phyloP scores from a whole-genome alignment of 345 rosid species.

The Citrus glauca region DNA sequence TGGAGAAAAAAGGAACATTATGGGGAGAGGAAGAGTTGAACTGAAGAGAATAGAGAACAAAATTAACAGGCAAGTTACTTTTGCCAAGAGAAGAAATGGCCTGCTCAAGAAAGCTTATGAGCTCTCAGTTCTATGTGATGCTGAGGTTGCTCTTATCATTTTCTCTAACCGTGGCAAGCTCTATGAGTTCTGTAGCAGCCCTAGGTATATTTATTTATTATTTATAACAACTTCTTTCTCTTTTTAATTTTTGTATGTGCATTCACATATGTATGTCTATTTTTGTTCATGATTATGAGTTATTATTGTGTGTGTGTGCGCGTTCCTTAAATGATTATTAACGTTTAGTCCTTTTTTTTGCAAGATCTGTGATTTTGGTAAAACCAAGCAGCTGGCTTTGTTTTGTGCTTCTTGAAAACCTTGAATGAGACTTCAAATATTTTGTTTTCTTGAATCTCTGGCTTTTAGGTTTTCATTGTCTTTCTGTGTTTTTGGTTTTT shows the following conservation, averaged over 20 bases:
- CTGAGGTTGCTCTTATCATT: constrained; percentile 60
- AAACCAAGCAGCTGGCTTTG: not conserved
- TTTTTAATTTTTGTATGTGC: not conserved
- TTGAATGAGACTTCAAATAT: too few species aligned
- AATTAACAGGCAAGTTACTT: constrained; percentile 63
- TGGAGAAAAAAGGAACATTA: constrained; percentile 1
- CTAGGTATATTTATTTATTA: constrained; percentile 29
- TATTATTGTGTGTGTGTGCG: not conserved
- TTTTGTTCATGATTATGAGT: not conserved
- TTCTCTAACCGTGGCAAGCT: constrained; percentile 60
- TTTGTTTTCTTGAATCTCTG: not conserved
- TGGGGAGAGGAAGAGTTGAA: constrained; percentile 72
- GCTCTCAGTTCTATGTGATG: constrained; percentile 61
- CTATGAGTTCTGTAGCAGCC: constrained; percentile 53
- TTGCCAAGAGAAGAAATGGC: constrained; percentile 69
- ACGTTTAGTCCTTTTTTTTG: not conserved
- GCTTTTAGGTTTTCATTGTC: constrained; percentile 1
- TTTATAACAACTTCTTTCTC: not conserved
- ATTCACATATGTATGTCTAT: not conserved
- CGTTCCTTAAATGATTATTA: not conserved
- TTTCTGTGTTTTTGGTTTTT: not conserved
- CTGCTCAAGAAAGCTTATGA: constrained; percentile 65
- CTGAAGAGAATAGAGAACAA: constrained; percentile 67
- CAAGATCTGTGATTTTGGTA: constrained; percentile 23
- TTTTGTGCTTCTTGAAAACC: not conserved